A percentile compares a stretch with the other conserved stretches of the same genome.
These are phyloP conservation scores for Tolypocladium inflatum DNA, from an alignment of 2,329 filamentous ascomycete genomes.

Conservation along the genomic window DNA sequence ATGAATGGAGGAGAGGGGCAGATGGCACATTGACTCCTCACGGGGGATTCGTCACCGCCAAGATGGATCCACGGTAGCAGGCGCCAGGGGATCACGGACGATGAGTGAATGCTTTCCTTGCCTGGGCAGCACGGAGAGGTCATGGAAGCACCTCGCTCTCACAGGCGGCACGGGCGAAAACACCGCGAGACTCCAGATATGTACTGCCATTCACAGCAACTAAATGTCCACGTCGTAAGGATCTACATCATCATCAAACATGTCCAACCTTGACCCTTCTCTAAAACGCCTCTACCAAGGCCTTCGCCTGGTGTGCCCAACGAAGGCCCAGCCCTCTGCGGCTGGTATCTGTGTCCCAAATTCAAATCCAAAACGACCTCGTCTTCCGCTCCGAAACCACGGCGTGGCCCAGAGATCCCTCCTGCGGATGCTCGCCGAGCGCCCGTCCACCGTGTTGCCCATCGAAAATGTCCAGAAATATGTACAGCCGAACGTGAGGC, in stretches of 20 bases:
- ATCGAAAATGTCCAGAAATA: conserved; percentile 14
- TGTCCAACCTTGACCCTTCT: conserved; percentile 1
- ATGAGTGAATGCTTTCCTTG: not conserved
- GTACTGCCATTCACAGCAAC: conserved; percentile 1
- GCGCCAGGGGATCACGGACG: not conserved
- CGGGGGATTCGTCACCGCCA: not conserved
- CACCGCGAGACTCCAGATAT: not conserved
- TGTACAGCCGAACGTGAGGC: conserved; percentile 19
- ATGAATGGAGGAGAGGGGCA: not conserved
- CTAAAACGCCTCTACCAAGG: conserved; percentile 3
- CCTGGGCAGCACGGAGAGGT: not conserved
- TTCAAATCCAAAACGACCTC: not conserved
- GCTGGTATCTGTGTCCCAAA: conserved; percentile 5
- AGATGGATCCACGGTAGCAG: not conserved
- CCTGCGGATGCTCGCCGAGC: not conserved
- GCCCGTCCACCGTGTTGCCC: not conserved
- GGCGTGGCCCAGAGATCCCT: not conserved
- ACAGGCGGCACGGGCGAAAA: not conserved
- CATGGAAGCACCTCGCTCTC: not conserved
- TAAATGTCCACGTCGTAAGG: conserved; percentile 13
- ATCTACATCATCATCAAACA: conserved; percentile 14
- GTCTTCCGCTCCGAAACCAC: not conserved
- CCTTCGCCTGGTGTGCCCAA: conserved; percentile 1
- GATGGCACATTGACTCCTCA: not conserved
- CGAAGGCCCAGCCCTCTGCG: conserved; percentile 1